Base-by-base conservation (phyloP, 2,329 filamentous ascomycete genomes). In the Aspergillus pseudotamarii region DNA sequence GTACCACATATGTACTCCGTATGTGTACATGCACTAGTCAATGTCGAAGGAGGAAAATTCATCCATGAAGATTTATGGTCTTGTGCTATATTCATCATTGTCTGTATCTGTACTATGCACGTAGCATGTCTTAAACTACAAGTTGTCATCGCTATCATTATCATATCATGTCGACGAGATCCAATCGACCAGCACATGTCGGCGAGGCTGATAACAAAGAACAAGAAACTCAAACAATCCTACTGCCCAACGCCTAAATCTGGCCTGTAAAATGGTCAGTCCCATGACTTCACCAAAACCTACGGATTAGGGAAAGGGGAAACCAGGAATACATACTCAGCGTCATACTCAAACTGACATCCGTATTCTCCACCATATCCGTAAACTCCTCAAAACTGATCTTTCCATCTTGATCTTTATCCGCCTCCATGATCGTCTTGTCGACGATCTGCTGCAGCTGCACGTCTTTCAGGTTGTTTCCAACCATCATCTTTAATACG, bases 401-500 rank as follows among this genome's bases (percentile, higher is more conserved):
- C 86, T 96, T 96, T 74, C 95, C 95, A 79, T 99, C 95, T 65
- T 89, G 89, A 80, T 99, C 95, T 71, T 94, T 86, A 80, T 99
- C 95, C 56, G 95, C 95, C 83, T 99, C 95, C 95, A 98, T 98
- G 78, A 99, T 98, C 64, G 95, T 99, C 88, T 99, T 99, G 84
- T 99, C 95, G 71, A 99, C 95, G 78, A 99, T 99, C 88, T 89
- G 95, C 83, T 99, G 95, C 78, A 99, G 83, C 83, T 99, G 95
- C 81, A 97, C 93, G 79, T 99, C 95, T 86, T 99, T 99, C 75
- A 99, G 83, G 80, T 99, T 99, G 83, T 92, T 97, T 64, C 95
- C 95, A 58, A 99, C 95, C 95, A 99, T 99, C 95, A 99, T 99
- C 91, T 99, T 99, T 74, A 99, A 86, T 75, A 99, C 95, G 74